Conservation (phyloP, 2,329 filamentous ascomycete species). For the Colletotrichum tropicale region DNA sequence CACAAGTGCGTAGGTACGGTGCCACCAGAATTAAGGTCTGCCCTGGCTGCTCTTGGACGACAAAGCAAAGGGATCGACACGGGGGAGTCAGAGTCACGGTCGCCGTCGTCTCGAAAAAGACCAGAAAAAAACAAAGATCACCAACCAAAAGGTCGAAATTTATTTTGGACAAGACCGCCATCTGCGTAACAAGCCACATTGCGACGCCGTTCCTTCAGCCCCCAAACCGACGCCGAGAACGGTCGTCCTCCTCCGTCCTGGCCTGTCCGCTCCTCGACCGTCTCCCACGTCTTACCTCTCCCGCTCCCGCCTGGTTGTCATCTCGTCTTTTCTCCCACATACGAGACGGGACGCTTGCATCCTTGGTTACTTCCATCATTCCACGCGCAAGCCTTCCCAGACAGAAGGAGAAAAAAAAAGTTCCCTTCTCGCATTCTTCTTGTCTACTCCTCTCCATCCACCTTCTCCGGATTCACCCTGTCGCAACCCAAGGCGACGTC, state of each 20-base stretch:
- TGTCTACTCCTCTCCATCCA: background rate
- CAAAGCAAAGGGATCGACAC: background rate
- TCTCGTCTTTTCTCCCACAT: background rate
- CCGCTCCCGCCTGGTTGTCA: background rate
- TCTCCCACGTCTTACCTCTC: background rate
- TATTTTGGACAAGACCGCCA: background rate
- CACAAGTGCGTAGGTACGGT: background rate
- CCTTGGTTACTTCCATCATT: background rate
- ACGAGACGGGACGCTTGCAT: background rate
- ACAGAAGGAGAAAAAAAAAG: background rate
- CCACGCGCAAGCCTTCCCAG: background rate
- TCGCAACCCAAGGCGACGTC: background rate
- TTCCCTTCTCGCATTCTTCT: background rate
- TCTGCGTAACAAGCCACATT: constrained; percentile 9
- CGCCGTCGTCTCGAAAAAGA: background rate
- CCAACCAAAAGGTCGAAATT: background rate
- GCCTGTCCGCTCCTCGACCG: background rate
- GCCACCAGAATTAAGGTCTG: background rate
- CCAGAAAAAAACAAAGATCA: background rate
- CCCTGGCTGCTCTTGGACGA: background rate
- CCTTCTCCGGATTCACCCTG: background rate
- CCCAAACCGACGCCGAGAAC: constrained; percentile 1
- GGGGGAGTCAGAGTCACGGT: background rate
- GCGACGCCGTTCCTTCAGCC: constrained; percentile 14
- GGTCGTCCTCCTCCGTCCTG: background rate